Evolutionary conservation across 192 early-diverging fungal species (phyloP).

Genomic region (Coemansia asiatica): DNA sequence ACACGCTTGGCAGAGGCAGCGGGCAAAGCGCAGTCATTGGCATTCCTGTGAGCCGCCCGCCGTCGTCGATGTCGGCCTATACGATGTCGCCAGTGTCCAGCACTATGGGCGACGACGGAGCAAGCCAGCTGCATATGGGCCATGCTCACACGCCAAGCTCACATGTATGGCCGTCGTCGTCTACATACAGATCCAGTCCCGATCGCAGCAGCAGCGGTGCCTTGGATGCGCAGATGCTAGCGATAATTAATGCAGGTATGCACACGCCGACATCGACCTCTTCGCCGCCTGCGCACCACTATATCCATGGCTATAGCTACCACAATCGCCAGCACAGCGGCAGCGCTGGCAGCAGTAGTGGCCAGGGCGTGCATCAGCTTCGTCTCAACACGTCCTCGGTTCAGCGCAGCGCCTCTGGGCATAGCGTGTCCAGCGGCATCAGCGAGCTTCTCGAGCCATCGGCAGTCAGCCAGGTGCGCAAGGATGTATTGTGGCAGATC

Average conservation of each 20-base stretch:
- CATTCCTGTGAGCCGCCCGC: slow-evolving; percentile 26
- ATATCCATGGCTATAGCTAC: slow-evolving; percentile 10
- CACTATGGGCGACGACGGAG: slow-evolving; percentile 35
- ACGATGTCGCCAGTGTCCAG: slow-evolving; percentile 53
- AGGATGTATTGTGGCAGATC: slow-evolving; percentile 54
- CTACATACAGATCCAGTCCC: slow-evolving; percentile 32
- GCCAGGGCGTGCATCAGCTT: slow-evolving; percentile 31
- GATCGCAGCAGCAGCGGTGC: slow-evolving; percentile 22
- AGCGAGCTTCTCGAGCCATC: slow-evolving; percentile 55
- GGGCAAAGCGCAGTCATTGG: background rate
- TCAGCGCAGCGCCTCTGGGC: slow-evolving; percentile 50
- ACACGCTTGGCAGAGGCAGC: slow-evolving; percentile 16
- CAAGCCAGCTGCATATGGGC: slow-evolving; percentile 3
- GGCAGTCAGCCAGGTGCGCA: slow-evolving; percentile 50
- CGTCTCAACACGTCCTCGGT: slow-evolving; percentile 41
- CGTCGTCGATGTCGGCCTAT: slow-evolving; percentile 49
- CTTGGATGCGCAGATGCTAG: slow-evolving; percentile 6
- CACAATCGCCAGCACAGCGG: slow-evolving; percentile 4
- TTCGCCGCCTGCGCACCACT: slow-evolving; percentile 31
- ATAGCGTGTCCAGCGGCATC: slow-evolving; percentile 52
- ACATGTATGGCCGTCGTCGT: slow-evolving; percentile 33
- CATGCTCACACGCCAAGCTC: slow-evolving; percentile 2
- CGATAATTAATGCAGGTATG: slow-evolving; percentile 14
- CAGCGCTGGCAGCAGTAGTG: slow-evolving; percentile 1
- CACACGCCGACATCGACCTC: slow-evolving; percentile 50